Evolutionary conservation across 768 basidiomycete genomes (phyloP).

Genomic region (Kockovaella imperatae): DNA sequence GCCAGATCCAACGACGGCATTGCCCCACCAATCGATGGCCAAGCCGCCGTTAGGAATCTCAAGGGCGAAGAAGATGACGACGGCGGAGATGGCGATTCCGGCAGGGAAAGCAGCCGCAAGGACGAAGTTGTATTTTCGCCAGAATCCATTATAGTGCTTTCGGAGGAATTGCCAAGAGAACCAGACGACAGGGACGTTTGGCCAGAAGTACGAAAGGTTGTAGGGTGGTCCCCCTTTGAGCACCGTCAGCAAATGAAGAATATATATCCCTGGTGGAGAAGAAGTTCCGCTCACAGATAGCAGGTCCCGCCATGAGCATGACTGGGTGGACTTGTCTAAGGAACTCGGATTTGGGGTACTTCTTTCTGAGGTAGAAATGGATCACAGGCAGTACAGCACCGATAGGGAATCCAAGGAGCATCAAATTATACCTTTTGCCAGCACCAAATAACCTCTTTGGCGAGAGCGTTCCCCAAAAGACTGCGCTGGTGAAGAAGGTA

Average conservation of each 20-base stretch:
- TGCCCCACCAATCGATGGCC: not conserved
- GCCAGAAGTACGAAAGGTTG: constrained; percentile 21
- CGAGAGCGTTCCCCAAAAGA: constrained; percentile 45
- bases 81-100: too few relatives aligned
- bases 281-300: too few relatives aligned
- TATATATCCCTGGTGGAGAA: too few relatives aligned
- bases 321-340: constrained; percentile 12
- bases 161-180: constrained; percentile 23
- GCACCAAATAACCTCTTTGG: constrained; percentile 44
- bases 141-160: constrained; percentile 28
- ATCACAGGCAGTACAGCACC: constrained; percentile 52
- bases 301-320: constrained; percentile 3
- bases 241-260: not conserved
- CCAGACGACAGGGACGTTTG: constrained; percentile 13
- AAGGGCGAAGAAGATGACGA: too few relatives aligned
- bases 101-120: too few relatives aligned
- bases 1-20: not conserved
- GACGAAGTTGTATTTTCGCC: too few relatives aligned
- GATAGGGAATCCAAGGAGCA: constrained; percentile 67
- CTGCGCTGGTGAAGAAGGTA: constrained; percentile 45
- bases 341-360: constrained; percentile 6
- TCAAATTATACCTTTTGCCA: constrained; percentile 48
- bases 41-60: not conserved
- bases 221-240: constrained; percentile 4
- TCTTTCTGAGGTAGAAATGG: constrained; percentile 1